Evolutionary conservation across 768 basidiomycete species (phyloP).

Genomic region (Lentinula guzmanii): DNA sequence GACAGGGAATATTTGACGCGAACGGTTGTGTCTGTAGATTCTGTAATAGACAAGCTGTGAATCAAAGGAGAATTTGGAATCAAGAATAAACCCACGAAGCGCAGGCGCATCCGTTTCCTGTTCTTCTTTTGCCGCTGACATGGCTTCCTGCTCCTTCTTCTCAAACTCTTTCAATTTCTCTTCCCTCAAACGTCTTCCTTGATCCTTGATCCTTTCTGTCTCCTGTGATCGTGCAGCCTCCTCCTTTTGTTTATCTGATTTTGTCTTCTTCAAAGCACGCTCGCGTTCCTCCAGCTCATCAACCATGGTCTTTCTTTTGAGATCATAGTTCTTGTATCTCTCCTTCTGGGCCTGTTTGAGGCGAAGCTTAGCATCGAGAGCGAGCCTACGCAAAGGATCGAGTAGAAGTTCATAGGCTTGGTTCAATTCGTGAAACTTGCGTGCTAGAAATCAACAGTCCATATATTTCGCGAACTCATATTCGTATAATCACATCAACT

Average conservation of each 20-base stretch:
- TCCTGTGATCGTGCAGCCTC: constrained; percentile 49
- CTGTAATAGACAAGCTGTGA: constrained; percentile 22
- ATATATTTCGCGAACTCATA: not conserved
- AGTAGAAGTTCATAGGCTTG: constrained; percentile 77
- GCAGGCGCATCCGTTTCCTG: constrained; percentile 51
- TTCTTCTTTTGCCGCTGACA: constrained; percentile 22
- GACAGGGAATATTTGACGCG: constrained; percentile 64
- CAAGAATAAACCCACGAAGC: constrained; percentile 33
- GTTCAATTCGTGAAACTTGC: constrained; percentile 81
- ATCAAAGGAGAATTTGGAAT: not conserved
- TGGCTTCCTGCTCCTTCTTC: constrained; percentile 35
- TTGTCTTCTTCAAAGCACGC: constrained; percentile 67
- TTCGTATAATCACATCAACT: constrained; percentile 7
- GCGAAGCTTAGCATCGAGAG: constrained; percentile 75
- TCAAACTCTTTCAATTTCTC: constrained; percentile 53
- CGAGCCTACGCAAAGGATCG: constrained; percentile 72
- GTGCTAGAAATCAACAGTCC: constrained; percentile 31
- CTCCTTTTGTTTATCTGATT: constrained; percentile 55
- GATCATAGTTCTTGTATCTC: constrained; percentile 65
- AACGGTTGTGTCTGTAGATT: constrained; percentile 68
- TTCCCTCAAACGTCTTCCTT: constrained; percentile 62
- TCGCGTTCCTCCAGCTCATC: constrained; percentile 80
- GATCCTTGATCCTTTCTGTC: constrained; percentile 70
- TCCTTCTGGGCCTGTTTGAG: constrained; percentile 61
- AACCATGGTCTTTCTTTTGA: constrained; percentile 67